Evolutionary conservation across 768 basidiomycete species (phyloP).

Genomic region (Pleurotus cornucopiae): DNA sequence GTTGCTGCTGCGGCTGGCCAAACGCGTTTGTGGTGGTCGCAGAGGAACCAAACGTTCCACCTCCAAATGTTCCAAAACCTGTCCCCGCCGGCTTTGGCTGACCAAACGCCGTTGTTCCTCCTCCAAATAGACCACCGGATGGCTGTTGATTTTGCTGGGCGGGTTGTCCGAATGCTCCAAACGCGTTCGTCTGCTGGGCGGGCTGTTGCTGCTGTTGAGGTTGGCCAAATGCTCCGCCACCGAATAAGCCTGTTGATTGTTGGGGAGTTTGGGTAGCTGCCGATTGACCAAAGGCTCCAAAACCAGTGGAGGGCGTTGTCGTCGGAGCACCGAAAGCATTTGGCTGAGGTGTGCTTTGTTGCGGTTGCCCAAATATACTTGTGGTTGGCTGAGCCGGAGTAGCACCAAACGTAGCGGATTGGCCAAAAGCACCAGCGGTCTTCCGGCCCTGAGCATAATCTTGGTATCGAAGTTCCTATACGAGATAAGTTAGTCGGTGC

Average conservation of each 20-base stretch:
- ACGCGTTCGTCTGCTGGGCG: slow-evolving; percentile 17
- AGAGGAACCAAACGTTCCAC: slow-evolving; percentile 4
- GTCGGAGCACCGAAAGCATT: slow-evolving; percentile 34
- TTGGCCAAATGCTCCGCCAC: slow-evolving; percentile 28
- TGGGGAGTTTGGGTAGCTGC: slow-evolving; percentile 20
- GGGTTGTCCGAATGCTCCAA: slow-evolving; percentile 25
- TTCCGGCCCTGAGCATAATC: slow-evolving; percentile 76
- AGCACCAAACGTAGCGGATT: slow-evolving; percentile 43
- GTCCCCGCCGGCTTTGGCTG: slow-evolving; percentile 10
- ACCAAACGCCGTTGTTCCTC: slow-evolving; percentile 15
- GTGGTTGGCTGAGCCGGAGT: slow-evolving; percentile 37
- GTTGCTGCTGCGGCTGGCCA: slow-evolving; percentile 27
- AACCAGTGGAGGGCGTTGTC: slow-evolving; percentile 31
- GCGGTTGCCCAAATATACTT: slow-evolving; percentile 43
- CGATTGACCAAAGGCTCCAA: slow-evolving; percentile 52
- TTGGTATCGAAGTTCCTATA: slow-evolving; percentile 70
- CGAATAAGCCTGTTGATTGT: slow-evolving; percentile 34
- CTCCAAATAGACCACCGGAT: slow-evolving; percentile 21
- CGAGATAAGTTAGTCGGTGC: slow-evolving; percentile 13
- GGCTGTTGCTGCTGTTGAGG: slow-evolving; percentile 19
- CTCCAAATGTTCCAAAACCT: slow-evolving; percentile 8
- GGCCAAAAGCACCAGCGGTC: slow-evolving; percentile 61
- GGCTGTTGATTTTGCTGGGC: slow-evolving; percentile 28
- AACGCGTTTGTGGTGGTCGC: slow-evolving; percentile 17
- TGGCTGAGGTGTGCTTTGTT: slow-evolving; percentile 25